These are phyloP conservation scores for Aspergillus nomiae DNA, from an alignment of 2,329 filamentous ascomycete species.

Conservation along the genomic window DNA sequence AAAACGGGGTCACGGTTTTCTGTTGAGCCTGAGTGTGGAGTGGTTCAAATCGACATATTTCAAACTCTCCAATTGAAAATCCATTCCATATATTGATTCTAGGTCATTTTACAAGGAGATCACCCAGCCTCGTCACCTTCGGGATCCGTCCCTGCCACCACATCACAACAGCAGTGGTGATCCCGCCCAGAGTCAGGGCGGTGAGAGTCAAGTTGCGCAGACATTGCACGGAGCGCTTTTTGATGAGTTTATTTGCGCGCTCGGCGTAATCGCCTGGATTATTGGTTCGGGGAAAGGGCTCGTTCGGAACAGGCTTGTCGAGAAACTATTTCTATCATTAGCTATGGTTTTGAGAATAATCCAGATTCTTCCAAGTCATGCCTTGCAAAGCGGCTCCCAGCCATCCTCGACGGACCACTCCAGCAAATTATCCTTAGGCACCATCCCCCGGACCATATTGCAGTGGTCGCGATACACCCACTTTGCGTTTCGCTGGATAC, in stretches of 20 bases:
- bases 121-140: too few species aligned
- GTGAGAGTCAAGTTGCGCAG: not conserved
- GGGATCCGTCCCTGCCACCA: not conserved
- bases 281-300: not conserved
- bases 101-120: not conserved
- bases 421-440: constrained; percentile 23
- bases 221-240: not conserved
- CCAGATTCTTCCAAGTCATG: not conserved
- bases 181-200: not conserved
- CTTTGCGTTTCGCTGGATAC: constrained; percentile 19
- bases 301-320: not conserved
- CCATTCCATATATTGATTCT: not conserved
- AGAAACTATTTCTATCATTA: not conserved
- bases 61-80: too few species aligned
- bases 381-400: constrained; percentile 31
- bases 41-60: too few species aligned
- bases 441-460: constrained; percentile 27
- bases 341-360: not conserved
- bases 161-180: not conserved
- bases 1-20: too few species aligned
- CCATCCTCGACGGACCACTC: constrained; percentile 30
- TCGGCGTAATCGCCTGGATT: not conserved
- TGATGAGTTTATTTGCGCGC: not conserved
- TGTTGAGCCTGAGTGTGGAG: too few species aligned
- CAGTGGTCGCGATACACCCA: constrained; percentile 27